A percentile compares a stretch with the other conserved stretches of the same genome.
phyloP scores from a whole-genome alignment of 352 stramenopile genomes.

The Globisporangium viniferum region DNA sequence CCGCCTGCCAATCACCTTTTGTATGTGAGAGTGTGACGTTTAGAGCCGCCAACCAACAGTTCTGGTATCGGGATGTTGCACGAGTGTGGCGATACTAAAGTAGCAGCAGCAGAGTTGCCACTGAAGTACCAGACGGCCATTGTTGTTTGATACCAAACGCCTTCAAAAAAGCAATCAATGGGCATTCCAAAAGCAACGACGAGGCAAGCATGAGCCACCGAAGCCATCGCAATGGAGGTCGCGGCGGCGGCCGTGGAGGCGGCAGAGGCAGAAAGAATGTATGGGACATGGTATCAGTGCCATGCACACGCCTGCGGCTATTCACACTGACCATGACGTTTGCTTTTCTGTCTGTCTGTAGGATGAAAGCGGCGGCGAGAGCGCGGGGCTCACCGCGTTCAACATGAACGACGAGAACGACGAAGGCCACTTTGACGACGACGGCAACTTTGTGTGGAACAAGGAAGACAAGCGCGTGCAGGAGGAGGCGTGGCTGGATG shows the following conservation, averaged over 20 bases:
- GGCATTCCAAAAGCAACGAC: not conserved
- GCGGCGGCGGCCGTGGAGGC: conserved; percentile 9
- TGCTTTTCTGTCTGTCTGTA: not conserved
- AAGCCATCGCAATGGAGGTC: conserved; percentile 6
- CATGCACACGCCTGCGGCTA: not conserved
- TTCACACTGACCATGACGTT: not conserved
- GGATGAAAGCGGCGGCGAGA: conserved; percentile 21
- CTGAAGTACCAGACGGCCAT: not conserved
- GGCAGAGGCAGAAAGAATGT: conserved; percentile 8
- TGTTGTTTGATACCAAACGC: conserved; percentile 6
- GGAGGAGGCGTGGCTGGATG: conserved; percentile 81
- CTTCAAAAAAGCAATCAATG: not conserved
- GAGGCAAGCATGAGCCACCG: conserved; percentile 10
- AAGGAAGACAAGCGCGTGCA: conserved; percentile 71
- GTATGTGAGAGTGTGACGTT: conserved; percentile 8
- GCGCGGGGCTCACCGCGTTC: conserved; percentile 67
- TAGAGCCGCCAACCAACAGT: conserved; percentile 22
- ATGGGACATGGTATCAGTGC: not conserved
- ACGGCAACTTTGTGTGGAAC: conserved; percentile 81
- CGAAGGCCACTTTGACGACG: conserved; percentile 79
- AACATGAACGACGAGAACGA: conserved; percentile 86
- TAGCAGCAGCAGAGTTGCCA: not conserved
- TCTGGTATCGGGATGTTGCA: conserved; percentile 12
- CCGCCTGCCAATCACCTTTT: conserved; percentile 6
- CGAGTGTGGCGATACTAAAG: not conserved